Base-by-base conservation (phyloP, 2,329 filamentous ascomycete species). In the Calonectria pseudoreteaudii region DNA sequence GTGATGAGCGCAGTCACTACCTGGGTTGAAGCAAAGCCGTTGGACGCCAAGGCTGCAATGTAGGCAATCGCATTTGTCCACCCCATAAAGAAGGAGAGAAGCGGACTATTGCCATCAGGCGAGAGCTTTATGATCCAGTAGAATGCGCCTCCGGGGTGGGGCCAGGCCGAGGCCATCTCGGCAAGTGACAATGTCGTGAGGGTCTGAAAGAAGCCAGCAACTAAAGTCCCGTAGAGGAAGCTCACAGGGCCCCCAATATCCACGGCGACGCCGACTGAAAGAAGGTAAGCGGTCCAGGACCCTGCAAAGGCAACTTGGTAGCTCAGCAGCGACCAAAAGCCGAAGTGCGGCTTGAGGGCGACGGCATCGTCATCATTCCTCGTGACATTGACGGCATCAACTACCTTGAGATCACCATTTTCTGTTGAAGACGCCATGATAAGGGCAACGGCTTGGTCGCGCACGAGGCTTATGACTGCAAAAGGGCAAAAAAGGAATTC, bases 161-260 rank as follows among this genome's bases (percentile, higher is more conserved):
- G 41, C 60, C 60, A 65, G n/a, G 60, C 60, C 10, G 60, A 65
- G 5, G 60, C 26, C 60, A 65, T 65, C 28, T 65, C 60, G 23
- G 60, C 38, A 16, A 65, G 38, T 4, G 60, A 44, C 20, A 65
- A 3, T 16, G 41, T 49, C 18, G 60, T 65, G 26, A 65, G 38
- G 16, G n/a, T 16, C 16, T 65, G 60, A 16, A 49, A 49, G 20
- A 49, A 65, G 60, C 60, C 60, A 1, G 31, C 60, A 7, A 65
- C 60, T 41, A 65, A 23, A 5, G 60, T 65, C 18, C 60, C 60
- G 9, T 49, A 65, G 4, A 65, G 18, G 8, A n/a, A 49, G 18
- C 41, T 11, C 16, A 49, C 60, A 4, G 41, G 60, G 11, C 60
- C 60, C 5, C 60, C 60, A 23, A 65, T 18, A 14, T 65, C 60